Evolutionary conservation across 73 alveolate genomes (phyloP), one percentile per base, ranked within the genome.

Genomic region (Paramecium tetraurelia): DNA sequence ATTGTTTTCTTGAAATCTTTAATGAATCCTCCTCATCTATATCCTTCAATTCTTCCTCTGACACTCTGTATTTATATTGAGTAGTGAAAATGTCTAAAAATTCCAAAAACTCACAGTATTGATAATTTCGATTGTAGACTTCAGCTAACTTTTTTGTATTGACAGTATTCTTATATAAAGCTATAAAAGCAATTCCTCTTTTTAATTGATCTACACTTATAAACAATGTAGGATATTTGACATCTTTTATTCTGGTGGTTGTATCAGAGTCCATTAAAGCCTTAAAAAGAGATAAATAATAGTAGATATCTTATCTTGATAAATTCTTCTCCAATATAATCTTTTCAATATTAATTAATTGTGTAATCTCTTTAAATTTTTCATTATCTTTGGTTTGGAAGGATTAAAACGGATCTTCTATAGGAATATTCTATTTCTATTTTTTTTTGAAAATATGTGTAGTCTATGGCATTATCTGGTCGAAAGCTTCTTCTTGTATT

Each of bases 31-130:
- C 59, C 1, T 3, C n/a, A 8, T 70, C 86, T 18, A 31, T 24
- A 70, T 70, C 89, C 38, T 38, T 21, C 24, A 77, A 38, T 8
- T 77, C 89, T 44, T 77, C 22, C 12, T 77, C 89, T 35, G 89
- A 1, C 4, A 77, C 72, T 27, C 8, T 40, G 40, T 27, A 77
- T 20, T 77, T 40, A 77, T 27, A 77, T 20, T 77, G 75, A 27
- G 89, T 77, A 12, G 89, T 77, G 18, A 77, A 77, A 35, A 77
- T 77, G 43, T 77, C 89, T 41, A 80, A 48, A 80, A 80, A 80
- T 27, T 80, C 90, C 90, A 80, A 44, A 80, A 80, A 80, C 5
- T 80, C 90, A 44, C 46, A 22, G 43, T 80, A 80, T 38, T 77
- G 5, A 21, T 77, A 77, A 8, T 22, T 20, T 21, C 70, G 36